A percentile compares a stretch with the other conserved stretches of the same genome.
Conservation (phyloP, 805 yeast species). For the Saccharomycopsis fermentans region DNA sequence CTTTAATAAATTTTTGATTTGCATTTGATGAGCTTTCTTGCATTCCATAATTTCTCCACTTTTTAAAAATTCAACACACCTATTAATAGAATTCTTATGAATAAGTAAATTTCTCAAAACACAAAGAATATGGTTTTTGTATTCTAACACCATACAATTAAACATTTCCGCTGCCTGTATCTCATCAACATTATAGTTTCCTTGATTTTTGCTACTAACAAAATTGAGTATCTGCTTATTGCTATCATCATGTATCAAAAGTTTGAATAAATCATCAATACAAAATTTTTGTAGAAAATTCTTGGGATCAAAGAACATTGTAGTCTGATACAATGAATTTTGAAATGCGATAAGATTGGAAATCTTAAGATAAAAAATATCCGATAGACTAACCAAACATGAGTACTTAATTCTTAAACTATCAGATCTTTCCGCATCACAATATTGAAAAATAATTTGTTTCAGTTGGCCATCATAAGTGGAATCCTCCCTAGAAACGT, state of each 20-base stretch:
- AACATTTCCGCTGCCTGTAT: not conserved
- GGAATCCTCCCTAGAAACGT: not conserved
- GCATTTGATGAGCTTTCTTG: not conserved
- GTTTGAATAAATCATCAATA: not conserved
- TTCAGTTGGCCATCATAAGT: not conserved
- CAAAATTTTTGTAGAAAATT: not conserved
- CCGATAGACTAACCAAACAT: not conserved
- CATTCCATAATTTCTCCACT: not conserved
- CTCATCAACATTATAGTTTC: not conserved
- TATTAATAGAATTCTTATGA: not conserved
- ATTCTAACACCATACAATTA: not conserved
- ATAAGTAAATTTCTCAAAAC: not conserved
- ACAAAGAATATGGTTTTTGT: not conserved
- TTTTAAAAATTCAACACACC: not conserved
- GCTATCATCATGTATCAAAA: not conserved
- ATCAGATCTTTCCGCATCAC: not conserved
- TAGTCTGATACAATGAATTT: not conserved
- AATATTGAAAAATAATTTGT: not conserved
- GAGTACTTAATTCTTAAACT: not conserved
- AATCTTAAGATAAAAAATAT: not conserved
- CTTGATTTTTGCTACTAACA: not conserved
- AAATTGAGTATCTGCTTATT: not conserved
- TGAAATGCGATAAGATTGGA: not conserved
- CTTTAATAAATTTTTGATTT: not conserved
- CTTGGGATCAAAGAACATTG: not conserved